These are phyloP conservation scores for Cercospora sp. DNA, from an alignment of 2,329 filamentous ascomycete species.

Conservation along the genomic window DNA sequence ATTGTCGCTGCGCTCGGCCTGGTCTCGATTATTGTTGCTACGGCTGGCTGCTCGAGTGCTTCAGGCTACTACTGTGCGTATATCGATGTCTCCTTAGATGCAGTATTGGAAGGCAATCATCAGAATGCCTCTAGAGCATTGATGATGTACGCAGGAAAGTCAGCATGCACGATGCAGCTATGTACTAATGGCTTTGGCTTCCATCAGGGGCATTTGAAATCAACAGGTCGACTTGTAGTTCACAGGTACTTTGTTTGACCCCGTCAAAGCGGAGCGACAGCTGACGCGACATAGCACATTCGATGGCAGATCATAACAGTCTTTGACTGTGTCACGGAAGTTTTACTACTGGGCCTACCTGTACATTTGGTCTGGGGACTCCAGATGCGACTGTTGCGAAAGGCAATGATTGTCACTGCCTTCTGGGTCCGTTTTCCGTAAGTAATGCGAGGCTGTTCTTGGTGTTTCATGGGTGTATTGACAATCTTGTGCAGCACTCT, in stretches of 20 bases:
- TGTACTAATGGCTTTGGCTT: neutral
- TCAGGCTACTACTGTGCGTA: slow-evolving; percentile 34
- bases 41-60: slow-evolving; percentile 30
- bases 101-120: neutral
- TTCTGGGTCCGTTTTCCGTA: slow-evolving; percentile 43
- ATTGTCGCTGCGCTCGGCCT: slow-evolving; percentile 31
- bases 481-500: slow-evolving; percentile 32
- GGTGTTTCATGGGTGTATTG: neutral
- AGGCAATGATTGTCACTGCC: slow-evolving; percentile 40
- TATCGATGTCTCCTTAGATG: neutral
- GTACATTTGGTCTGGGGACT: slow-evolving; percentile 41
- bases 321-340: slow-evolving; percentile 43
- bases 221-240: slow-evolving; percentile 31
- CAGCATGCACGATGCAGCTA: neutral
- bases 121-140: neutral
- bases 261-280: neutral
- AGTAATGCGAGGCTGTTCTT: slow-evolving; percentile 13
- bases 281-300: slow-evolving; percentile 25
- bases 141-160: neutral
- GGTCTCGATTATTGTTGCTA: slow-evolving; percentile 34
- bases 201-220: slow-evolving; percentile 23
- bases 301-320: slow-evolving; percentile 44
- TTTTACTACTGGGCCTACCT: slow-evolving; percentile 36
- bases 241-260: slow-evolving; percentile 26
- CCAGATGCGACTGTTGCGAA: slow-evolving; percentile 41